phyloP scores from a whole-genome alignment of 2,329 filamentous ascomycete species.

The Fusarium temperatum region DNA sequence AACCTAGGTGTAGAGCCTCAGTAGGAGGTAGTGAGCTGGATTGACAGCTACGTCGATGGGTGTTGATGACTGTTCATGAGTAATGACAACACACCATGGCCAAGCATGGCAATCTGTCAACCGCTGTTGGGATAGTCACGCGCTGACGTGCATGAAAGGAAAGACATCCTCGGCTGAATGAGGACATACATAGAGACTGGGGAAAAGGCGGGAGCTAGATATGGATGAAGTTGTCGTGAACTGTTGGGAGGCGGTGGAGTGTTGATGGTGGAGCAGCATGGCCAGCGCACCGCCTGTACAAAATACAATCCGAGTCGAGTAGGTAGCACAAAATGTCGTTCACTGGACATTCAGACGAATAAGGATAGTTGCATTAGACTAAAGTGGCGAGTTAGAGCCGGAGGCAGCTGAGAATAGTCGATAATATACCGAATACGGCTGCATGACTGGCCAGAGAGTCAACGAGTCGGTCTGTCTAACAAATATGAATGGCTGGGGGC shows the following conservation, averaged over 20 bases:
- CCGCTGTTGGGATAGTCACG: conserved; percentile 12
- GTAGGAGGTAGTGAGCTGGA: not conserved
- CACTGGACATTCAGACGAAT: conserved; percentile 4
- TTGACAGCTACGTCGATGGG: not conserved
- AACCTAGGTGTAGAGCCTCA: not conserved
- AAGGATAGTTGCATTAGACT: conserved; percentile 13
- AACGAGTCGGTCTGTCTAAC: conserved; percentile 34
- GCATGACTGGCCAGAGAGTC: conserved; percentile 24
- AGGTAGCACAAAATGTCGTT: conserved; percentile 25
- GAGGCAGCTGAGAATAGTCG: conserved; percentile 25
- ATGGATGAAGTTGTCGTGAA: conserved; percentile 35
- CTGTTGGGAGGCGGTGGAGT: conserved; percentile 35
- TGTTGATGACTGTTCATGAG: not conserved
- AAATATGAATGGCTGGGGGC: conserved; percentile 24
- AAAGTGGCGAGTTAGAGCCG: conserved; percentile 17
- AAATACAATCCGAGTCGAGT: conserved; percentile 11
- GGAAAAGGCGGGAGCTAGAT: conserved; percentile 19
- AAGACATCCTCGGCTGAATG: conserved; percentile 30
- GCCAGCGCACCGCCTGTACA: conserved; percentile 39
- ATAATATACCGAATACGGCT: conserved; percentile 17
- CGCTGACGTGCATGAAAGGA: conserved; percentile 41
- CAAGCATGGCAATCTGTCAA: conserved; percentile 12
- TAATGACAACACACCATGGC: conserved; percentile 18
- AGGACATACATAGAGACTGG: conserved; percentile 20
- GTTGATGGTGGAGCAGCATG: conserved; percentile 33